Evolutionary conservation across 768 basidiomycete species (phyloP).

Genomic region (Crucibulum laeve): DNA sequence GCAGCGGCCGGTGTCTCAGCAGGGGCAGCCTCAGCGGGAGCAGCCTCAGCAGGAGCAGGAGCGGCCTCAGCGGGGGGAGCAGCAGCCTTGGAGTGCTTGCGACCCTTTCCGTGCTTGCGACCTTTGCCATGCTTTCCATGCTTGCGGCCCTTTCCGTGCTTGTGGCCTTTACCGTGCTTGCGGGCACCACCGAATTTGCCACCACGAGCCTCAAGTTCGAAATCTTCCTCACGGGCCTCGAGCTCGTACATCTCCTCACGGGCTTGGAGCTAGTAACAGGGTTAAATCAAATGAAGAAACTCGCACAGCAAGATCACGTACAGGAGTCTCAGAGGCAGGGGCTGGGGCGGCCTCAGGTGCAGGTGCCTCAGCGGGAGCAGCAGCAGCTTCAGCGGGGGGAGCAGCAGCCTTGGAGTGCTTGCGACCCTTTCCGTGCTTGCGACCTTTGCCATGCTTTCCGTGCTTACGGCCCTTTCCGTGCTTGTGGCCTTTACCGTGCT

Average conservation of each 20-base stretch:
- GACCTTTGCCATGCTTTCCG: background rate
- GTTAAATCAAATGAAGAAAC: too few species aligned
- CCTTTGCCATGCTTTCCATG: too few species aligned
- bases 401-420: too few species aligned
- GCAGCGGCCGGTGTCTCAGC: background rate
- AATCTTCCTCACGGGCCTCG: background rate
- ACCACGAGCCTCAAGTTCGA: background rate
- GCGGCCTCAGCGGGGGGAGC: background rate
- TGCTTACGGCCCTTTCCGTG: background rate
- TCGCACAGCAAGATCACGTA: too few species aligned
- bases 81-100: too few species aligned
- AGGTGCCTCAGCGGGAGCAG: background rate
- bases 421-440: background rate
- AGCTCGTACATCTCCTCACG: background rate
- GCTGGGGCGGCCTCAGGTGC: background rate
- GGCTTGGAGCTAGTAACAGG: background rate
- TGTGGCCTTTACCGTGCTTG: background rate
- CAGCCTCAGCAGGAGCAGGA: background rate
- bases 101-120: too few species aligned
- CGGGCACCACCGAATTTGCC: background rate
- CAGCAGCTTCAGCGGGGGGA: background rate
- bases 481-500: background rate
- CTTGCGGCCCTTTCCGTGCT: background rate
- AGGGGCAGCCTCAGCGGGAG: background rate
- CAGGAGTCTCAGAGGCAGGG: background rate